Percentiles rank a stretch among this genome's conserved stretches.
Evolutionary conservation across 768 basidiomycete genomes (phyloP).

Genomic region (Lactifluus piperatus): DNA sequence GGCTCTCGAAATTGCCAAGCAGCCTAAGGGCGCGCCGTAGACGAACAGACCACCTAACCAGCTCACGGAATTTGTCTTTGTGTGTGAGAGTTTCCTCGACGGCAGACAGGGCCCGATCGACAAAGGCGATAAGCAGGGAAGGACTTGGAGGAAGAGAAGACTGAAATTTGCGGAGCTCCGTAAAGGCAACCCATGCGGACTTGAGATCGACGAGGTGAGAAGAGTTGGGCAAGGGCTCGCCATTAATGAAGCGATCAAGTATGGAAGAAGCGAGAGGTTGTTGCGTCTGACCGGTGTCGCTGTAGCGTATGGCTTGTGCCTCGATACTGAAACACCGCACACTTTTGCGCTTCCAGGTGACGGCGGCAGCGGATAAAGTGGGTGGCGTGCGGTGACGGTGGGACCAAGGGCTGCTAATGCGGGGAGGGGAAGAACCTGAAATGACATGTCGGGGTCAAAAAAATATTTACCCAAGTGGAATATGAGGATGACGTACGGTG

Average conservation of each 20-base stretch:
- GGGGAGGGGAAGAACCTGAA: slow-evolving; percentile 2
- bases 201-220: slow-evolving; percentile 8
- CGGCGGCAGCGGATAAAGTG: neutral
- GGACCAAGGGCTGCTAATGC: neutral
- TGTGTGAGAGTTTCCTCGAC: slow-evolving; percentile 8
- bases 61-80: slow-evolving; percentile 6
- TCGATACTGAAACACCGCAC: neutral
- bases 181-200: slow-evolving; percentile 14
- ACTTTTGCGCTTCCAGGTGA: slow-evolving; percentile 2
- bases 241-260: slow-evolving; percentile 12
- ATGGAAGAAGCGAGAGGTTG: neutral
- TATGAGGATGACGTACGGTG: slow-evolving; percentile 13
- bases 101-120: slow-evolving; percentile 14
- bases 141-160: neutral
- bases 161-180: neutral
- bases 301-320: neutral
- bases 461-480: neutral
- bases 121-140: slow-evolving; percentile 11
- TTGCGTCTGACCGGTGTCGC: slow-evolving; percentile 1
- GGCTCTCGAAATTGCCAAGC: neutral
- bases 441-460: neutral
- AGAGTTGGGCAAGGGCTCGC: slow-evolving; percentile 12
- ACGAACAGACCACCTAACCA: slow-evolving; percentile 14
- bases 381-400: neutral
- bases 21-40: slow-evolving; percentile 5